Evolutionary conservation across 306 rosid species (phyloP), one percentile per base, ranked within the genome.

Genomic region (Arachis hypogaea): DNA sequence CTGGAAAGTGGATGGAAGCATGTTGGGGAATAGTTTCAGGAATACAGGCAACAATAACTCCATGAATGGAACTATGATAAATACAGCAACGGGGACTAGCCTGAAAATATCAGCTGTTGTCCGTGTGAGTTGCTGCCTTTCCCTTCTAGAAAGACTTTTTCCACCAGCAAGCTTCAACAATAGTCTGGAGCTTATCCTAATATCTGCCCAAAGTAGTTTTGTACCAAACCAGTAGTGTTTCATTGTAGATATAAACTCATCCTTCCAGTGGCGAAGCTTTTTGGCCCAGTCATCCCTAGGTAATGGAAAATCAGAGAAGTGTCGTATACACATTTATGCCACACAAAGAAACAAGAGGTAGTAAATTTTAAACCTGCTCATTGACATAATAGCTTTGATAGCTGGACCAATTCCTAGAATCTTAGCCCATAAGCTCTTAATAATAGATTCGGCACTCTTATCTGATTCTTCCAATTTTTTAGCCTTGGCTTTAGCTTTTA

Each of bases 1-100:
- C 77, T 92, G 92, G 81, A 92, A 92, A 11, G 96, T 90, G 46
- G 98, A 92, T 29, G 98, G 98, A 68, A 92, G 66, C 96, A 92
- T 90, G 87, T 90, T 84, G 83, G 98, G 98, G 66, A 92, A 92
- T 64, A 89, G 72, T 77, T 85, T 88, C 44, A 92, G 86, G 85
- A 86, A 85, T 28, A 92, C 93, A 50, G 96, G 96, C 79, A 88
- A 79, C 72, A 92, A 73, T 56, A 92, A 82, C 66, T 92, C 98
- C 96, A 89, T 88, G 82, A 90, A 89, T 5, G 98, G 98, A 58
- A 92, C 98, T 46, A 92, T 80, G 79, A 92, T 73, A 68, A 90
- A 92, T 54, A 92, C 94, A 6, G 94, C 89, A 7, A 92, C 66
- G 3, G 98, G 96, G 78, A 89, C 98, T 54, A 92, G 92, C 88